These are phyloP conservation scores for Lasiodiplodia hormozganensis DNA, from an alignment of 2,329 filamentous ascomycete genomes.

Conservation along the genomic window DNA sequence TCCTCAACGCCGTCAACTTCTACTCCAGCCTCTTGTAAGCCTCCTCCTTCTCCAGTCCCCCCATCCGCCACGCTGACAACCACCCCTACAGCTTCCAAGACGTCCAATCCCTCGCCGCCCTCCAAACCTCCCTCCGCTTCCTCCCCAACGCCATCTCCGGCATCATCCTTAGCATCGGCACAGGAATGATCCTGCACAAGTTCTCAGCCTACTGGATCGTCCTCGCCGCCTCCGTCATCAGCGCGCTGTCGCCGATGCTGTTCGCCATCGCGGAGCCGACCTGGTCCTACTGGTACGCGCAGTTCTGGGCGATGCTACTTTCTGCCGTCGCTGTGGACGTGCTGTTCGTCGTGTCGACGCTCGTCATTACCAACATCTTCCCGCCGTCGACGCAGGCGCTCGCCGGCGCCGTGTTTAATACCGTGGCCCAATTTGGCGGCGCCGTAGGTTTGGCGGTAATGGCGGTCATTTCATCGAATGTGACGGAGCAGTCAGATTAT, in stretches of 20 bases:
- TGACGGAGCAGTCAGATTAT: conserved; percentile 35
- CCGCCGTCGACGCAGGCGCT: conserved; percentile 51
- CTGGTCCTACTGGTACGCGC: conserved; percentile 55
- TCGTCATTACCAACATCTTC: conserved; percentile 53
- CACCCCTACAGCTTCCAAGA: conserved; percentile 45
- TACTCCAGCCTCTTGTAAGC: conserved; percentile 48
- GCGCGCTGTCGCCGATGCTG: conserved; percentile 31
- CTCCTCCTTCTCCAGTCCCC: background rate
- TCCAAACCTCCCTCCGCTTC: conserved; percentile 51
- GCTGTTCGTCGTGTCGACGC: conserved; percentile 52
- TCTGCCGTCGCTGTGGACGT: conserved; percentile 54
- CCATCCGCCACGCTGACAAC: background rate
- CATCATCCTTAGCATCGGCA: conserved; percentile 51
- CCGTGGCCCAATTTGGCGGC: conserved; percentile 52
- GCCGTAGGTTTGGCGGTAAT: conserved; percentile 48
- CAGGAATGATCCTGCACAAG: conserved; percentile 55
- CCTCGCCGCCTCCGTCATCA: conserved; percentile 45
- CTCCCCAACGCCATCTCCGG: conserved; percentile 51
- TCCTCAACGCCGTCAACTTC: conserved; percentile 47
- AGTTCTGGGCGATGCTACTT: conserved; percentile 53
- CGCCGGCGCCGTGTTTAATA: conserved; percentile 56
- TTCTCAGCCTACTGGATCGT: conserved; percentile 54
- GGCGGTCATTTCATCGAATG: conserved; percentile 46
- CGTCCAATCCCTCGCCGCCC: conserved; percentile 43
- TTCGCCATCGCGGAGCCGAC: conserved; percentile 29